A percentile compares a stretch with the other conserved stretches of the same genome.
These are phyloP conservation scores for Boletus semigastroideus DNA, from an alignment of 1,284 basidiomycete species.

Conservation along the genomic window DNA sequence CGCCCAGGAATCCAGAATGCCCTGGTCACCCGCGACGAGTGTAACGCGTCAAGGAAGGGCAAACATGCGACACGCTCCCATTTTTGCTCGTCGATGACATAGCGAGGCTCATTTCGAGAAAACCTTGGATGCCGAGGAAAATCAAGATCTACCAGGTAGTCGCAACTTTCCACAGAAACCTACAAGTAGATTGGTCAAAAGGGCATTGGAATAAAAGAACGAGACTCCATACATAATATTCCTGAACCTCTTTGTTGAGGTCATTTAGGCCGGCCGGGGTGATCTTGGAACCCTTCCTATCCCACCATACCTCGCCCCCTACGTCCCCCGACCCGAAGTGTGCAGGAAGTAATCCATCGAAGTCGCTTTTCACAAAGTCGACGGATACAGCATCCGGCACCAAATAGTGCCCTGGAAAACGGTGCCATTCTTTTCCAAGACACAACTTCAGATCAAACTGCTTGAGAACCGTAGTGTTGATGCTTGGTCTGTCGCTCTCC, in stretches of 20 bases:
- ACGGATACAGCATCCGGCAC: slow-evolving; percentile 83
- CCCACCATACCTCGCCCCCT: slow-evolving; percentile 52
- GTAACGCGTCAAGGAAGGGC: slow-evolving; percentile 79
- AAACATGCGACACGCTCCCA: slow-evolving; percentile 81
- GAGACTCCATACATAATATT: slow-evolving; percentile 73
- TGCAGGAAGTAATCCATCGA: slow-evolving; percentile 86
- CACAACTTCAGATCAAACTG: slow-evolving; percentile 83
- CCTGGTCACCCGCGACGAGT: slow-evolving; percentile 70
- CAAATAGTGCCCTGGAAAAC: slow-evolving; percentile 90
- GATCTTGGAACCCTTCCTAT: slow-evolving; percentile 63
- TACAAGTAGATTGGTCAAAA: slow-evolving; percentile 33
- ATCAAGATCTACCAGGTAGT: slow-evolving; percentile 86
- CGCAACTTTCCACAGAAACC: slow-evolving; percentile 73
- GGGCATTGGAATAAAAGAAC: background rate
- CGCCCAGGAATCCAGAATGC: slow-evolving; percentile 76
- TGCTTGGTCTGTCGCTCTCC: slow-evolving; percentile 55
- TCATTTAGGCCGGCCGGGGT: slow-evolving; percentile 81
- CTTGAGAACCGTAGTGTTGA: slow-evolving; percentile 71
- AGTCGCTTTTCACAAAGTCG: slow-evolving; percentile 87
- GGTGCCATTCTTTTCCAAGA: slow-evolving; percentile 93
- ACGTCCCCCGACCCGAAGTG: slow-evolving; percentile 53
- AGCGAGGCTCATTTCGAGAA: slow-evolving; percentile 75
- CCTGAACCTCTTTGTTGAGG: slow-evolving; percentile 76
- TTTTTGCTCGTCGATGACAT: slow-evolving; percentile 53
- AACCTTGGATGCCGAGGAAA: slow-evolving; percentile 64